A percentile compares a stretch with the other conserved stretches of the same genome.
phyloP scores from a whole-genome alignment of 768 basidiomycete genomes.

The Auricularia auricula-judae region DNA sequence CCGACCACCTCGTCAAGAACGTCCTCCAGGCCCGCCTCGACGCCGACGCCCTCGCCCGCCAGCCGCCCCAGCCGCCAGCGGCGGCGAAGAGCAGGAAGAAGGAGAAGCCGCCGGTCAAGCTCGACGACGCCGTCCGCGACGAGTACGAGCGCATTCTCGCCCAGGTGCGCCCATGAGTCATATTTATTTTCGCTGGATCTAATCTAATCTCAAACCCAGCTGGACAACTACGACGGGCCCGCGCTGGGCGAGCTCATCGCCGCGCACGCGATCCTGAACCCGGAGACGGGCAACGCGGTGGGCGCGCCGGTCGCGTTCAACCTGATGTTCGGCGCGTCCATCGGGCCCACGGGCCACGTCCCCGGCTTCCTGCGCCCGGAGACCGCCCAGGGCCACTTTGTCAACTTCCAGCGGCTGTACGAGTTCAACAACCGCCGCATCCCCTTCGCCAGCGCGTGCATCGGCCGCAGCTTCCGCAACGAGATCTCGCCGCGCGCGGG shows the following conservation, averaged over 20 bases:
- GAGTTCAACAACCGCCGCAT: slow-evolving; percentile 97
- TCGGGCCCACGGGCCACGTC: slow-evolving; percentile 94
- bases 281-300: slow-evolving; percentile 87
- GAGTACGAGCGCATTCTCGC: slow-evolving; percentile 80
- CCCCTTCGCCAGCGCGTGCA: slow-evolving; percentile 95
- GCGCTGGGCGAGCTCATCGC: slow-evolving; percentile 81
- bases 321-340: slow-evolving; percentile 96
- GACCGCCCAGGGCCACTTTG: slow-evolving; percentile 97
- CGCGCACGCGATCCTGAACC: slow-evolving; percentile 72
- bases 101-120: slow-evolving; percentile 58
- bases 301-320: slow-evolving; percentile 93
- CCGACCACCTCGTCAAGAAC: slow-evolving; percentile 90
- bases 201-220: slow-evolving; percentile 28
- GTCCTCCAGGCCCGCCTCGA: slow-evolving; percentile 85
- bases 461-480: slow-evolving; percentile 93
- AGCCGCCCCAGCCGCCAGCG: slow-evolving; percentile 27
- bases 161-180: slow-evolving; percentile 45
- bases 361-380: slow-evolving; percentile 95
- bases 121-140: slow-evolving; percentile 60
- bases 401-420: slow-evolving; percentile 92
- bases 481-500: slow-evolving; percentile 97
- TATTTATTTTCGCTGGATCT: neutral
- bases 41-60: slow-evolving; percentile 81
- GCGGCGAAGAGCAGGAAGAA: slow-evolving; percentile 60
- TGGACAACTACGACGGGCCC: slow-evolving; percentile 88